A percentile compares a stretch with the other conserved stretches of the same genome.
phyloP scores from a whole-genome alignment of 495 filamentous ascomycete genomes.

The Neurospora sp. region DNA sequence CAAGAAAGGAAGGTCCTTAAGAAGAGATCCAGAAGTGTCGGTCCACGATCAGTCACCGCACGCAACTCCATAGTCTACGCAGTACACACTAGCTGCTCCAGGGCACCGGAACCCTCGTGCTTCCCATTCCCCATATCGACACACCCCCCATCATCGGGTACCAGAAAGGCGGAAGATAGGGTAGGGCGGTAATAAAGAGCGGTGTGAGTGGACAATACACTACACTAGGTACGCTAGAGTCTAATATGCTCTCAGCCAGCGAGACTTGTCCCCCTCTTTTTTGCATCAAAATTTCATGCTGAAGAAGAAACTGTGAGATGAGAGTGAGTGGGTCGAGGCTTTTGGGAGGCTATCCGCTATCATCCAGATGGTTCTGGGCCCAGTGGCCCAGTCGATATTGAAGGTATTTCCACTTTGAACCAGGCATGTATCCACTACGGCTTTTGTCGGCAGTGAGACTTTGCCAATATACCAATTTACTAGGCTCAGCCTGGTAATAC shows the following conservation, averaged over 20 bases:
- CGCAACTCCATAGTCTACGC: neutral
- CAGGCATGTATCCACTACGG: neutral
- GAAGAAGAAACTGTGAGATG: neutral
- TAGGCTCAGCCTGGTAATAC: neutral
- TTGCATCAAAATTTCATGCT: too few species aligned
- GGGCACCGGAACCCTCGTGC: neutral
- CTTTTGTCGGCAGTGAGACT: neutral
- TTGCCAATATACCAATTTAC: neutral
- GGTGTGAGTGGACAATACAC: neutral
- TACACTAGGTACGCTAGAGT: neutral
- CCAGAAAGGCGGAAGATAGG: neutral
- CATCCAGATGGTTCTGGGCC: neutral
- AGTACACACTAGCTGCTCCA: neutral
- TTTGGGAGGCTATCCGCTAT: neutral
- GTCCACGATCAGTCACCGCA: neutral
- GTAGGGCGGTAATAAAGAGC: neutral
- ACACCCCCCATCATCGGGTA: neutral
- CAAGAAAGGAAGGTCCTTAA: conserved; percentile 21
- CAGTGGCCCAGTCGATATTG: neutral
- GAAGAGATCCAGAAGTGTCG: neutral
- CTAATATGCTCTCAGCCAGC: neutral
- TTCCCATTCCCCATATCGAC: neutral
- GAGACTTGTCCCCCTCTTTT: neutral
- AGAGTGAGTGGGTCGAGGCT: neutral
- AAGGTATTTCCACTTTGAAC: neutral